Evolutionary conservation across 257 asterid genomes (phyloP).

Genomic region (Gardenia jasminoides): DNA sequence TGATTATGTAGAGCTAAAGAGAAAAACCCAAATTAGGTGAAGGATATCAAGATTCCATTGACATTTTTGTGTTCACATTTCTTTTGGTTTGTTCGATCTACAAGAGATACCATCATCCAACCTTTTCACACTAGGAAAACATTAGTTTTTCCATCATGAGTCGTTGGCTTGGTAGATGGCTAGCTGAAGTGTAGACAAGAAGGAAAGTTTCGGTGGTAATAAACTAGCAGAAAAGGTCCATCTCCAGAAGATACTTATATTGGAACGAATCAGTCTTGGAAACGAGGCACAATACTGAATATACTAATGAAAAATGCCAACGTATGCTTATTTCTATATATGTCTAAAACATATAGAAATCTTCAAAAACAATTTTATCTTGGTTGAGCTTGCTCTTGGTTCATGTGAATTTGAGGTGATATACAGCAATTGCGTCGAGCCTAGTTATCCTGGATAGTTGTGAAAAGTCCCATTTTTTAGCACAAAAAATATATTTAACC

Average conservation of each 20-base stretch:
- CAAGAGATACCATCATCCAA: slow-evolving; percentile 8
- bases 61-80: slow-evolving; percentile 21
- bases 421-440: background rate
- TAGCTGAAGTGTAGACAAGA: background rate
- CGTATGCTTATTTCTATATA: no score
- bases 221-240: background rate
- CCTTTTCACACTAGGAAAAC: slow-evolving; percentile 13
- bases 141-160: background rate
- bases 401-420: background rate
- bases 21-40: slow-evolving; percentile 17
- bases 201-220: background rate
- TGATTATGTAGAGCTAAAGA: background rate
- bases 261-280: background rate
- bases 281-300: background rate
- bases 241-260: no score
- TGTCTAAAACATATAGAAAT: background rate
- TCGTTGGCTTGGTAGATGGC: background rate
- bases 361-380: background rate
- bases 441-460: background rate
- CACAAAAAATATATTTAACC: background rate
- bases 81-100: slow-evolving; percentile 2
- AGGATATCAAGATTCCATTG: slow-evolving; percentile 22
- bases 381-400: background rate
- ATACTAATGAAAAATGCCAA: no score
- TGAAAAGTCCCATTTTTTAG: no score